phyloP scores from a whole-genome alignment of 1,284 basidiomycete species.

The Pisolithus thermaeus region DNA sequence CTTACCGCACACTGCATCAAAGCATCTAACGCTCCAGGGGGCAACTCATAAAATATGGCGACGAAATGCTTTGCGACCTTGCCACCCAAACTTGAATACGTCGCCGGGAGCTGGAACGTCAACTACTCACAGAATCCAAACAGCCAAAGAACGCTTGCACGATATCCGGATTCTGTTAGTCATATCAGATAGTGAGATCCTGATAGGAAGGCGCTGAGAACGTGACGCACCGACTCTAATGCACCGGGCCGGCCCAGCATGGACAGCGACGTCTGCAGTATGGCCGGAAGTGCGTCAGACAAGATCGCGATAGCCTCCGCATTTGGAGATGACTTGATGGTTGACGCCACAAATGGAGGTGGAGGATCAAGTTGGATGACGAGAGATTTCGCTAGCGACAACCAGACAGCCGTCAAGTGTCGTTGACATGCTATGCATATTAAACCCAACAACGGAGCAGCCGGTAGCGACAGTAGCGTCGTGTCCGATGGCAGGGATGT shows the following conservation, averaged over 20 bases:
- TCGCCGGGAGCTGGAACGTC: slow-evolving; percentile 2
- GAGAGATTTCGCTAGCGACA: slow-evolving; percentile 73
- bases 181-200: slow-evolving; percentile 7
- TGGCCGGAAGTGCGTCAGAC: slow-evolving; percentile 46
- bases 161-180: slow-evolving; percentile 73
- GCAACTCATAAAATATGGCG: slow-evolving; percentile 61
- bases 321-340: slow-evolving; percentile 36
- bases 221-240: slow-evolving; percentile 62
- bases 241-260: slow-evolving; percentile 52
- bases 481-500: slow-evolving; percentile 67
- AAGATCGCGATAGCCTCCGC: slow-evolving; percentile 43
- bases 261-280: slow-evolving; percentile 58
- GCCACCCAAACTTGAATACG: not conserved
- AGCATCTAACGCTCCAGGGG: slow-evolving; percentile 60
- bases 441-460: slow-evolving; percentile 72
- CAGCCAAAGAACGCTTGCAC: slow-evolving; percentile 85
- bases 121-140: slow-evolving; percentile 54
- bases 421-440: slow-evolving; percentile 72
- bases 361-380: slow-evolving; percentile 77
- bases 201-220: not conserved
- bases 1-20: slow-evolving; percentile 69
- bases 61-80: slow-evolving; percentile 75
- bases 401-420: slow-evolving; percentile 77
- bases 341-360: slow-evolving; percentile 38
- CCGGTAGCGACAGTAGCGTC: slow-evolving; percentile 74